Base-by-base conservation (phyloP, 2,329 filamentous ascomycete species). In the Scedosporium aurantiacum region DNA sequence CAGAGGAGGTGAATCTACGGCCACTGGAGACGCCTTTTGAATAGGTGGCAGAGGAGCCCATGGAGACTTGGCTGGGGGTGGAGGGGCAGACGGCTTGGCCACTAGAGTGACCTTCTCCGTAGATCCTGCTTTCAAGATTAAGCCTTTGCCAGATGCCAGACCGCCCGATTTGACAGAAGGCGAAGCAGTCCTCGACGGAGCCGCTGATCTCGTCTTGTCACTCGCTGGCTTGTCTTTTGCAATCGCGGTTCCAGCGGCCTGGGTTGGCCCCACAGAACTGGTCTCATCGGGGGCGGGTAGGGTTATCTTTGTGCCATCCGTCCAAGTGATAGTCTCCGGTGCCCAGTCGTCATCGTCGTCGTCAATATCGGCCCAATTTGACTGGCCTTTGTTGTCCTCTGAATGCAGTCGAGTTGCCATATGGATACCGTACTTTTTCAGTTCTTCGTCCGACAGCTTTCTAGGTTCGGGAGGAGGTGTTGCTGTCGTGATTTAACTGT, bases 301-400 rank as follows among this genome's bases (percentile, higher is more conserved):
- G 5, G 86, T 89, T 40, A 88, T 88, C 72, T 93, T 93, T 57
- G 90, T 94, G 60, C 90, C 90, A 72, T 95, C 90, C 69, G 89
- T 89, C 90, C 90, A 95, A 63, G 89, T 89, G 66, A 94, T 91
- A 60, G 88, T 85, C 65, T 94, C 89, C 1, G 90, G 90, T 14
- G 86, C 88, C 88, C 90, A 93, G 68, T 93, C 89, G 43, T 94
- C 90, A 68, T 92, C 89, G 65, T 94, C 90, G 62, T 94, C 90
- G 64, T 94, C 90, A 63, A 93, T 92, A 69, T 95, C 90, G 25
- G 90, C 90, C 90, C 90, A 95, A 71, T 92, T 93, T 37, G 87
- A 85, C 67, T 91, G 88, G 63, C 89, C 89, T 62, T 84, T 83
- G 60, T 79, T 73, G 70, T 91, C 89, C 66, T 93, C 89, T 58